A percentile compares a stretch with the other conserved stretches of the same genome.
Conservation (phyloP, 148 eudicot genomes). For the Rhododendron simsii region DNA sequence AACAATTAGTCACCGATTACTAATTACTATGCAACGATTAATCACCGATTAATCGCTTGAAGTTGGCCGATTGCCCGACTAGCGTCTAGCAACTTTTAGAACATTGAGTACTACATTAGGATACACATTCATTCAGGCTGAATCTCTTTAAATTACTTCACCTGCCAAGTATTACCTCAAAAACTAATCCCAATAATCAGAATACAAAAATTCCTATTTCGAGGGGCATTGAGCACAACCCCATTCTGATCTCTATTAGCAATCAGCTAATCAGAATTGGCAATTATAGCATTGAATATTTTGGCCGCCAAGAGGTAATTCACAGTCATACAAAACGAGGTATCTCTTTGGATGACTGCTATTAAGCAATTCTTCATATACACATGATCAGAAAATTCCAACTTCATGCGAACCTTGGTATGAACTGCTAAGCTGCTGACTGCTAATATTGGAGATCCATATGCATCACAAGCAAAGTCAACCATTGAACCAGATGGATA, state of each 20-base stretch:
- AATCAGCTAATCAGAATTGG: constrained; percentile 1
- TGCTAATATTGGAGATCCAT: constrained; percentile 89
- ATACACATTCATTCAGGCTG: not conserved
- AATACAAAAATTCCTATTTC: not conserved
- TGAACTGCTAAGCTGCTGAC: constrained; percentile 95
- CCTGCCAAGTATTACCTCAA: constrained; percentile 3
- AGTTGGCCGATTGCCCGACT: no score
- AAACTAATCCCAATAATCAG: not conserved
- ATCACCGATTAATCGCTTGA: no score
- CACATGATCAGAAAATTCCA: not conserved
- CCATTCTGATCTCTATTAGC: not conserved
- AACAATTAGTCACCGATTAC: no score
- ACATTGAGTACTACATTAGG: not conserved
- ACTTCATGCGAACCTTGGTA: constrained; percentile 50
- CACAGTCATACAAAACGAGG: not conserved
- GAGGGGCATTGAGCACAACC: not conserved
- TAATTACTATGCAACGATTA: no score
- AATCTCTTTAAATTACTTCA: not conserved
- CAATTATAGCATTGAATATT: not conserved
- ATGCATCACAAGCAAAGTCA: constrained; percentile 84
- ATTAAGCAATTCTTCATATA: not conserved
- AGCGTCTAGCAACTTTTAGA: no score
- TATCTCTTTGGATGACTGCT: not conserved
- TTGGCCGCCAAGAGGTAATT: not conserved
- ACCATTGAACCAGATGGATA: constrained; percentile 96